Base-by-base conservation (phyloP, 495 filamentous ascomycete species). In the Articulospora tetracladia region DNA sequence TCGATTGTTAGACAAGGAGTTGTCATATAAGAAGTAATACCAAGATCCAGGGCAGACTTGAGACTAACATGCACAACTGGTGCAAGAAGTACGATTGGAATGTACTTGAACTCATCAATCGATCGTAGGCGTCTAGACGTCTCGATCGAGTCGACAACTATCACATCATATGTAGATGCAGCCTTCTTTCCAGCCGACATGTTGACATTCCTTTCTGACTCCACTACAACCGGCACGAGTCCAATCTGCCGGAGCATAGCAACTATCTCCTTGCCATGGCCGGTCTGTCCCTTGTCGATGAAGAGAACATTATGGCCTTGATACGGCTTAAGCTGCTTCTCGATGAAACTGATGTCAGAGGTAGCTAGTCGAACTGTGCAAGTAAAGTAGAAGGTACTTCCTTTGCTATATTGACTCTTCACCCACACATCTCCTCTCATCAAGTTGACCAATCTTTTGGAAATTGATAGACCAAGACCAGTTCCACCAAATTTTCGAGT, bases 341-440 rank as follows among this genome's bases (percentile, higher is more conserved):
- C 83, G 62, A 99, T 91, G 64, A 88, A 83, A 48, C 76, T 82
- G 66, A 97, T 77, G 46, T 95, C 92, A 44, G 89, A 88, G 59
- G 89, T 86, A 34, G 91, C 94, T 50, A 96, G 79, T 58, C 92
- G 91, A 55, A 96, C 91, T 10, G 90, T 86, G 73, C 95, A 99
- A 24, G 95, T 98, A 76, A 99, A 99, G 76, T 88, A 93, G 79
- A 99, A 99, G 13, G 86, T 90, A 78, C 92, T 97, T 58, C 94
- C 94, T 70, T 90, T 86, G 20, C 94, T 94, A 71, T 92, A 96
- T 65, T 89, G 84, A 53, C 92, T 97, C 63, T 91, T 91, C 36
- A 99, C 94, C 94, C 94, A 97, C 41, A 99, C 90, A 66, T 92
- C 89, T 72, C 94, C 94, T 60, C 94, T 91, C 94, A 99, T 99